Evolutionary conservation across 2,329 filamentous ascomycete species (phyloP).

Genomic region (Microcyclospora pomicola): DNA sequence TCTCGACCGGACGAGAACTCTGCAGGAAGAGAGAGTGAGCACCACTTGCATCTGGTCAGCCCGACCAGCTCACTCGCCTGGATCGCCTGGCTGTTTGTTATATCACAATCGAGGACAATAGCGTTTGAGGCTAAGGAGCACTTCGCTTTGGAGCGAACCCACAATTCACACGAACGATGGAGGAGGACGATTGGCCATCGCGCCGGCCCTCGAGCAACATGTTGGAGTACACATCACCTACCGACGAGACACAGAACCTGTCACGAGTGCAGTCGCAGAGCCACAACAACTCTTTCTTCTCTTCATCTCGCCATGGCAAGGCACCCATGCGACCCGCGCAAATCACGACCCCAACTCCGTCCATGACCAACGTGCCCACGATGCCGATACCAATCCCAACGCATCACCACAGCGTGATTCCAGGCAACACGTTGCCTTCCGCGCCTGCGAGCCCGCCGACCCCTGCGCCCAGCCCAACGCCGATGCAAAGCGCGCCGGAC

Average conservation of each 20-base stretch:
- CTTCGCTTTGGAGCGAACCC: too few species aligned
- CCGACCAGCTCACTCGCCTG: too few species aligned
- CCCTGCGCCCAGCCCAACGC: slow-evolving; percentile 52
- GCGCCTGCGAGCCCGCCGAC: slow-evolving; percentile 53
- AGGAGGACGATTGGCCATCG: slow-evolving; percentile 7
- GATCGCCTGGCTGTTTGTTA: too few species aligned
- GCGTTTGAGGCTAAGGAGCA: too few species aligned
- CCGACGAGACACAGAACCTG: slow-evolving; percentile 13
- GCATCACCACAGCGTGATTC: slow-evolving; percentile 34
- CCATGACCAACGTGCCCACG: slow-evolving; percentile 14
- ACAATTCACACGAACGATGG: slow-evolving; percentile 1
- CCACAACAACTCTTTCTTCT: slow-evolving; percentile 20
- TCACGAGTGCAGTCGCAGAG: slow-evolving; percentile 19
- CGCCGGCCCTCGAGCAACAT: slow-evolving; percentile 14
- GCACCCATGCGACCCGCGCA: slow-evolving; percentile 25
- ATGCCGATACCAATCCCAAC: slow-evolving; percentile 35
- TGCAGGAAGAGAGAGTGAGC: too few species aligned
- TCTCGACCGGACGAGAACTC: too few species aligned
- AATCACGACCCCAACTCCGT: slow-evolving; percentile 30
- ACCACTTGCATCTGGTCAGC: too few species aligned
- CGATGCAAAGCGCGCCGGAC: slow-evolving; percentile 49
- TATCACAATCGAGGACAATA: too few species aligned
- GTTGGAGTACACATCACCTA: slow-evolving; percentile 18
- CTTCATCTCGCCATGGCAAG: slow-evolving; percentile 18
- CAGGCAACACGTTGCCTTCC: slow-evolving; percentile 48